These are phyloP conservation scores for Myriosclerotinia duriaeana DNA, from an alignment of 2,329 filamentous ascomycete genomes.

Conservation along the genomic window DNA sequence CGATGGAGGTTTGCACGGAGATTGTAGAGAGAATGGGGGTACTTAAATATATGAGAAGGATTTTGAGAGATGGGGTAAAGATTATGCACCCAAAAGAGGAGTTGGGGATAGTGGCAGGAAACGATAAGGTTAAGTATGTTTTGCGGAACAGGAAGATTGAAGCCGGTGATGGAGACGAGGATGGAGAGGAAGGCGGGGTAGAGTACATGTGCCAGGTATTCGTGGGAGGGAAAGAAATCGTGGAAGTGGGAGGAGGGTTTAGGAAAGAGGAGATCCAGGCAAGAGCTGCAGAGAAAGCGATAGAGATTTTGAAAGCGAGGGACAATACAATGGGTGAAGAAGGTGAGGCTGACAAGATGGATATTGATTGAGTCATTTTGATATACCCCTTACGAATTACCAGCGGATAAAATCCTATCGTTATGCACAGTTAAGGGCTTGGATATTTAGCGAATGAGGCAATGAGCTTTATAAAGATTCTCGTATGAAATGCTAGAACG, in stretches of 20 bases:
- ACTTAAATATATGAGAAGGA: conserved; percentile 46
- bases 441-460: too few relatives aligned
- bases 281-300: conserved; percentile 54
- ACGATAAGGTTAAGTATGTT: conserved; percentile 55
- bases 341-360: not conserved
- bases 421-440: too few relatives aligned
- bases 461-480: too few relatives aligned
- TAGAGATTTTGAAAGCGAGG: conserved; percentile 40
- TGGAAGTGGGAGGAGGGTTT: conserved; percentile 48
- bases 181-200: not conserved
- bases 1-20: conserved; percentile 55
- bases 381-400: not conserved
- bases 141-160: conserved; percentile 35
- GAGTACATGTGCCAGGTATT: conserved; percentile 49
- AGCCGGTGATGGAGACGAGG: conserved; percentile 3
- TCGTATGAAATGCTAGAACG: too few relatives aligned
- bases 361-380: not conserved
- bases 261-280: conserved; percentile 54
- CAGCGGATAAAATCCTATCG: not conserved
- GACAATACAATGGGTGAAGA: not conserved
- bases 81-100: conserved; percentile 65
- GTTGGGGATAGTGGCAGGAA: conserved; percentile 58
- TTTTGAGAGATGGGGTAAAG: conserved; percentile 58
- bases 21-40: conserved; percentile 67
- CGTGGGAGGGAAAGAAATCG: conserved; percentile 50